Evolutionary conservation across 495 filamentous ascomycete species (phyloP).

Genomic region (Penicillium canariense): DNA sequence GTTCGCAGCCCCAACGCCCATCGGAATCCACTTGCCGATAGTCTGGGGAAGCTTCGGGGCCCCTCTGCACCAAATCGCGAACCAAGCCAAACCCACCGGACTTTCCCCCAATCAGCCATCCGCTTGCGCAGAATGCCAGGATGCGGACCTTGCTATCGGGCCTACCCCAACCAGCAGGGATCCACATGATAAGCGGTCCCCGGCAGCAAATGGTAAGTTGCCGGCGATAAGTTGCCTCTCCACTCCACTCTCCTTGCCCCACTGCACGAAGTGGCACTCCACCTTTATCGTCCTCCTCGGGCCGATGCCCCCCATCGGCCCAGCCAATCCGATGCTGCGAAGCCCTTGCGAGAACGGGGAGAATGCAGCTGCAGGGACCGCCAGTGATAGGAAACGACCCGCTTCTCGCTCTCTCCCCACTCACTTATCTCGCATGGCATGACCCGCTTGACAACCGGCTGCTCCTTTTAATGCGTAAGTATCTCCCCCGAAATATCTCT

Average conservation of each 20-base stretch:
- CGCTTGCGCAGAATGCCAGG: background rate
- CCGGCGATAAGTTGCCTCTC: background rate
- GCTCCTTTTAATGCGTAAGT: background rate
- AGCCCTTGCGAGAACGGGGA: background rate
- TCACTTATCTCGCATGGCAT: slow-evolving; percentile 7
- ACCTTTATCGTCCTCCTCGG: slow-evolving; percentile 13
- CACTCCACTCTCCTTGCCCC: too few relatives aligned
- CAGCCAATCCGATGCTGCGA: background rate
- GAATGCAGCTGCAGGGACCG: background rate
- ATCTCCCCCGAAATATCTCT: background rate
- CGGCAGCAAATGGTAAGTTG: background rate
- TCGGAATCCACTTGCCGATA: slow-evolving; percentile 29
- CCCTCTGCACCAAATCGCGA: slow-evolving; percentile 1
- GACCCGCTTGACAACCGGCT: background rate
- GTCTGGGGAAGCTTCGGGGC: slow-evolving; percentile 19
- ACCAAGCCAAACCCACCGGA: background rate
- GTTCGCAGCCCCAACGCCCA: too few relatives aligned
- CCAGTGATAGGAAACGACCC: slow-evolving; percentile 9
- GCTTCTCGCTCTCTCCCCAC: background rate
- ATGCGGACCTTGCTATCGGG: background rate
- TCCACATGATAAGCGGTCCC: background rate
- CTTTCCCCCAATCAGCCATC: background rate
- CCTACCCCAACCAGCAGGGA: slow-evolving; percentile 9
- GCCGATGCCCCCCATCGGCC: slow-evolving; percentile 13
- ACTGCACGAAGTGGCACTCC: too few relatives aligned